Base-by-base conservation (phyloP, 495 filamentous ascomycete genomes). In the Parmelia sp. region DNA sequence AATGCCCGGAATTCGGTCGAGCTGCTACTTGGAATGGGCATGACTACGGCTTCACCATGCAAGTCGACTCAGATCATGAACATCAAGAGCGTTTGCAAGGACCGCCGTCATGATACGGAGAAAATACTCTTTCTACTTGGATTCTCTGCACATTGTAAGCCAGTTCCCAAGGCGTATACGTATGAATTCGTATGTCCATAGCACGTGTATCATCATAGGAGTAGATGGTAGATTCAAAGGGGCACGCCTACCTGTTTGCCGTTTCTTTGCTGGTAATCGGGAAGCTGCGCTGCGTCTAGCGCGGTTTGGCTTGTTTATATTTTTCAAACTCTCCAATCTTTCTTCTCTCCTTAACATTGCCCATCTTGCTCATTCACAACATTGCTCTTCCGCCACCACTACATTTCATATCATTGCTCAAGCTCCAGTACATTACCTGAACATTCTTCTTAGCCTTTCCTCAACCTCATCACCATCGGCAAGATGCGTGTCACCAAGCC, bases 361-460 rank as follows among this genome's bases (percentile, higher is more conserved):
- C 35, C 57, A 42, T 35, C 27, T 61, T 49, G 58, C 40, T 44
- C 49, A 62, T 10, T 37, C 53, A 14, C 49, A 61, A 51, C 59
- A 51, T 66, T 62, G 31, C 59, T 62, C 59, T 39, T 62, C 51
- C 53, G 33, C 31, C 27, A 57, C 47, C 35, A 61, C 59, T 57
- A 27, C 64, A 44, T 57, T 53, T 37, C 40, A 49, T 55, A 57
- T 40, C 44, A 66, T 66, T 36, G 64, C 64, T 58, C 44, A 39
- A 58, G 59, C 64, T 66, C 19, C 42, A 58, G 35, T 33, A 36
- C 40, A 35, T 36, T 58, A 49, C 21, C 31, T 11, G 17, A 35
- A 9, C 39, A 66, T 66, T 53, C 37, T 66, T 51, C 10, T 36
- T 57, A 51, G 39, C 60, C 62, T 66, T n/a, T 19, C 49, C 49